These are phyloP conservation scores for Phanerochaete sordida DNA, from an alignment of 768 basidiomycete species.

Conservation along the genomic window DNA sequence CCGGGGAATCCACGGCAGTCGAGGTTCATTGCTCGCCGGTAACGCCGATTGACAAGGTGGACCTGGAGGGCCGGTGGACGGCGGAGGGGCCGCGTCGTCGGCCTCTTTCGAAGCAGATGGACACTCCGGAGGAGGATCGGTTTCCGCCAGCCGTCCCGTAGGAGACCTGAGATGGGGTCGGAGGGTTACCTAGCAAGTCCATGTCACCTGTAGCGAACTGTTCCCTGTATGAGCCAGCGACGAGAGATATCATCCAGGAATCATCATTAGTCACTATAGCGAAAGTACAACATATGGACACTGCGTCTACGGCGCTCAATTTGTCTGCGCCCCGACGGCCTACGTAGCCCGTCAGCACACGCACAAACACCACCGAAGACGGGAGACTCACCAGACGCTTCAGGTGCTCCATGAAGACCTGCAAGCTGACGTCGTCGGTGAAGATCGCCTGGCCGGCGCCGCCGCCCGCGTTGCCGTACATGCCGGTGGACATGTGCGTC, in stretches of 20 bases:
- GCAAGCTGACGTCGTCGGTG: conserved; percentile 97
- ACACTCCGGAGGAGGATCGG: no score
- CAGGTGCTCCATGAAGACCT: conserved; percentile 97
- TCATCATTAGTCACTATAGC: background rate
- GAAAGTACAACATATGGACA: background rate
- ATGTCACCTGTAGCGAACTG: no score
- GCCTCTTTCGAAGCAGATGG: no score
- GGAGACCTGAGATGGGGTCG: no score
- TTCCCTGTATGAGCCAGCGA: no score
- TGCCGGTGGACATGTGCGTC: conserved; percentile 89
- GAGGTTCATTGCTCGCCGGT: no score
- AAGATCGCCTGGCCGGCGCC: conserved; percentile 89
- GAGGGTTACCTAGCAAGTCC: no score
- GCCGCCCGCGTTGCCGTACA: conserved; percentile 79
- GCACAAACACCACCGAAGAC: background rate
- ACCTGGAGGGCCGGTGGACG: no score
- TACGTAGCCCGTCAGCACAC: conserved; percentile 20
- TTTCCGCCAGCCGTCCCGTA: no score
- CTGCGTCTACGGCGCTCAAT: conserved; percentile 26
- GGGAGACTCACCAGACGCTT: conserved; percentile 72
- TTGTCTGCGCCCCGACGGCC: conserved; percentile 71
- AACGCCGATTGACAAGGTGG: no score
- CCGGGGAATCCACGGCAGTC: no score
- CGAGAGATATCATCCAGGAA: background rate
- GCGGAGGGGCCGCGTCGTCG: no score